Percentiles rank a stretch among this genome's conserved stretches.
These are phyloP conservation scores for Curvularia sp. DNA, from an alignment of 2,329 filamentous ascomycete species.

Conservation along the genomic window DNA sequence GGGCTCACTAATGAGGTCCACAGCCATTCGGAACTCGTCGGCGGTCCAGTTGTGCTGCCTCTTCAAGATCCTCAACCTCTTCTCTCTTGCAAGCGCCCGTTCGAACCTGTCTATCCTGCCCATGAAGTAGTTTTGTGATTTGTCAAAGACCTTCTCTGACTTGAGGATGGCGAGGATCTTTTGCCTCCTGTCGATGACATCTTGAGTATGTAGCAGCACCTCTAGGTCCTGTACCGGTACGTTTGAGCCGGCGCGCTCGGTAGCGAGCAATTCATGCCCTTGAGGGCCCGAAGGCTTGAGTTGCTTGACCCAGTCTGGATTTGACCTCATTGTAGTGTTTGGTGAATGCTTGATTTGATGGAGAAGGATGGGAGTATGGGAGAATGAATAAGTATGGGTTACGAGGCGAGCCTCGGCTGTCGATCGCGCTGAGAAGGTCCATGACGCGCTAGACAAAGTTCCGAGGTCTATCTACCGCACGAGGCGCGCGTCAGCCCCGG, in stretches of 20 bases:
- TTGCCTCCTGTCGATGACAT: constrained; percentile 67
- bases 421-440: constrained; percentile 19
- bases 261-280: constrained; percentile 71
- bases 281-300: constrained; percentile 72
- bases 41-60: constrained; percentile 71
- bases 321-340: constrained; percentile 45
- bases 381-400: constrained; percentile 20
- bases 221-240: constrained; percentile 72
- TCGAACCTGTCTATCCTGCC: constrained; percentile 74
- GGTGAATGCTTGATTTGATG: constrained; percentile 15
- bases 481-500: constrained; percentile 7
- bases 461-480: constrained; percentile 29
- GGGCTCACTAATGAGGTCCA: constrained; percentile 74
- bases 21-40: constrained; percentile 70
- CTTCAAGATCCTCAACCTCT: constrained; percentile 71
- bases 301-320: constrained; percentile 71
- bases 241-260: constrained; percentile 72
- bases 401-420: constrained; percentile 33
- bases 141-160: constrained; percentile 75
- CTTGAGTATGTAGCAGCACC: constrained; percentile 72
- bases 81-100: constrained; percentile 72
- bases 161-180: constrained; percentile 70
- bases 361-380: constrained; percentile 15
- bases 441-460: constrained; percentile 32
- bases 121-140: constrained; percentile 78